Evolutionary conservation across 192 early-diverging fungal genomes (phyloP), one percentile per base, ranked within the genome.

Genomic region (Coemansia sp.): DNA sequence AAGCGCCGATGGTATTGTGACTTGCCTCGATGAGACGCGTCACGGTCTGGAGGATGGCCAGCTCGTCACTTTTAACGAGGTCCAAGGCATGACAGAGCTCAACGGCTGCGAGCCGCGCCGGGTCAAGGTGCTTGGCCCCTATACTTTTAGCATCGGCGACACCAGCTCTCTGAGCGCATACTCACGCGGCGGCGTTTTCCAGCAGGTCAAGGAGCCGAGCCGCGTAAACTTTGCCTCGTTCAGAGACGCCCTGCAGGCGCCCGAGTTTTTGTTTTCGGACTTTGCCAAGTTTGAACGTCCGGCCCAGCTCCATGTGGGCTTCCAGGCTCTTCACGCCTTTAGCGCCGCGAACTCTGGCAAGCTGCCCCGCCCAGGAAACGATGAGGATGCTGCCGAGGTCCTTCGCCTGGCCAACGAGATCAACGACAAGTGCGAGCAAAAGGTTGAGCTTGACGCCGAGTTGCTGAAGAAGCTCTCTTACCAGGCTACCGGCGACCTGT

Each of bases 201-300:
- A 90, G 50, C 96, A 99, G 87, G 98, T 98, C 65, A 98, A 98
- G 86, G 82, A 89, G 84, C 95, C 96, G 14, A 92, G 91, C 68
- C 81, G 82, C n/a, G 62, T 94, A 35, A 84, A 87, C 50, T 99
- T 99, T 79, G 77, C 82, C 64, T 84, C 92, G 10, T 84, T 96
- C 62, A 85, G 81, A 28, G 92, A 93, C 53, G 87, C 95, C 2
- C 81, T 96, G 13, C 76, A 87, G 33, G 85, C 85, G 26, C 98
- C 98, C 33, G 94, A 96, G 68, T 93, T 87, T 39, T 63, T 98
- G 39, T 85, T 90, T 62, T 91, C 96, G 39, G 98, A 99, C 86
- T 98, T 92, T 84, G 96, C 93, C 64, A 99, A 99, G 84, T 99
- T 97, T 63, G 96, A 99, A 71, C 89, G 95, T n/a, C 96, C 96